Conservation (phyloP, 2,329 filamentous ascomycete genomes). For the Trichoderma citrinoviride region DNA sequence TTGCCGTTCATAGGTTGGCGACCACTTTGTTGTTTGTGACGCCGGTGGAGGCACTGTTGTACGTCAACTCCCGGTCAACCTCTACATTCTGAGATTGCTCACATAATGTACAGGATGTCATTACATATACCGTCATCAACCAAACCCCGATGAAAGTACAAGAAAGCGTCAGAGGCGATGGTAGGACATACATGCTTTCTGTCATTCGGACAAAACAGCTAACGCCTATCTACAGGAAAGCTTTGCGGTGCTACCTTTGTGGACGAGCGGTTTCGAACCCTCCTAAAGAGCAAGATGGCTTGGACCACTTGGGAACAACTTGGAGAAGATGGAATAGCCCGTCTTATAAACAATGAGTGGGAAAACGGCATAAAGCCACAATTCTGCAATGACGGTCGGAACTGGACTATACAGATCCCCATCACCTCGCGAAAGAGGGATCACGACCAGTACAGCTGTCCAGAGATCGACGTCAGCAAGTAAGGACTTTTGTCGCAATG, state of each 20-base stretch:
- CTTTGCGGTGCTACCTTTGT: conserved; percentile 43
- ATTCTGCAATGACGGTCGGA: conserved; percentile 24
- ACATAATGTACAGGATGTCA: conserved; percentile 37
- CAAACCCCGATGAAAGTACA: conserved; percentile 31
- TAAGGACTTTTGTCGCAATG: background rate
- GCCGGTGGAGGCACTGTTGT: conserved; percentile 40
- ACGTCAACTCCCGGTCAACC: background rate
- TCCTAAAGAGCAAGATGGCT: conserved; percentile 31
- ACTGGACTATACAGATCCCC: conserved; percentile 27
- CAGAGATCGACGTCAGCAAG: background rate
- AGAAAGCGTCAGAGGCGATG: conserved; percentile 38
- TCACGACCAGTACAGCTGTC: background rate
- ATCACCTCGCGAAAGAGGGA: background rate
- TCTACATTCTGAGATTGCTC: background rate
- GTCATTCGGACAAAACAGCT: background rate
- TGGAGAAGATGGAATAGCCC: background rate
- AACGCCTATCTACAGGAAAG: conserved; percentile 28
- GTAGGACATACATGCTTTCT: background rate
- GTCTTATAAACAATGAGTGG: conserved; percentile 31
- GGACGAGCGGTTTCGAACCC: conserved; percentile 36
- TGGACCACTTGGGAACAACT: conserved; percentile 1
- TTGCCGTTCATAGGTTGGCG: conserved; percentile 22
- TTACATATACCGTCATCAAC: conserved; percentile 36
- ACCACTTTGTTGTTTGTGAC: conserved; percentile 36
- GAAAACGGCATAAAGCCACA: conserved; percentile 33